Percentiles rank a stretch among this genome's conserved stretches.
phyloP scores from a whole-genome alignment of 2,329 filamentous ascomycete genomes.

The Massarina eburnea region DNA sequence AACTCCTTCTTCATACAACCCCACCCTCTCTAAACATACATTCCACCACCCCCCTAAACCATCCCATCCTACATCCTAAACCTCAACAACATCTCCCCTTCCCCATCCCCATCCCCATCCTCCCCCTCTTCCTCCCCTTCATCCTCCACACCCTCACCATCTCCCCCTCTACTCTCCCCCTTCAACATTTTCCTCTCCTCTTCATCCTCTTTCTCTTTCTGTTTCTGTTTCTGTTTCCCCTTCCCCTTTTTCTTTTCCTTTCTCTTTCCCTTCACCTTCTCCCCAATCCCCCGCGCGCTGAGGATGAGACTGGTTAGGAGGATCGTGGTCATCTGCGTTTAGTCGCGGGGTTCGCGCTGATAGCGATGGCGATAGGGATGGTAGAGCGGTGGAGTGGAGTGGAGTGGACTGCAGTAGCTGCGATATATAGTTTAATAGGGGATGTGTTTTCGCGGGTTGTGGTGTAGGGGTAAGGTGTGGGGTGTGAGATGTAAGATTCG shows the following conservation, averaged over 20 bases:
- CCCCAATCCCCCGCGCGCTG: conserved; percentile 4
- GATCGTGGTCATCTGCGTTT: conserved; percentile 8
- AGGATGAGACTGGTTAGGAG: conserved; percentile 2
- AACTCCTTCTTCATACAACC: too few species aligned
- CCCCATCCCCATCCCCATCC: not conserved
- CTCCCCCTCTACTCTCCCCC: not conserved
- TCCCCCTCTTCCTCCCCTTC: not conserved
- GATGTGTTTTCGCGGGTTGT: too few species aligned
- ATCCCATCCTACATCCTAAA: not conserved
- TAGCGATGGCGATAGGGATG: not conserved
- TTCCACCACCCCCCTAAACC: not conserved
- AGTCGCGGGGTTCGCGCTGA: not conserved
- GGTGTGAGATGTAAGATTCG: too few species aligned
- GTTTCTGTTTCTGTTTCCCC: not conserved
- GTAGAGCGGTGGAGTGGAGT: not conserved
- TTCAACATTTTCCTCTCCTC: not conserved
- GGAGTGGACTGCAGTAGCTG: too few species aligned
- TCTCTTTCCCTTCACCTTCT: conserved; percentile 1
- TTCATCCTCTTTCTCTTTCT: not conserved
- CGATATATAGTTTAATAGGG: too few species aligned
- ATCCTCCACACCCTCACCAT: not conserved
- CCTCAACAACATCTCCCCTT: not conserved
- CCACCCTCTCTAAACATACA: too few species aligned
- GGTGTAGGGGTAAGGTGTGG: too few species aligned
- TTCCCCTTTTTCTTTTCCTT: not conserved